phyloP scores from a whole-genome alignment of 192 early-diverging fungal species.

The Powellomyces hirtus region DNA sequence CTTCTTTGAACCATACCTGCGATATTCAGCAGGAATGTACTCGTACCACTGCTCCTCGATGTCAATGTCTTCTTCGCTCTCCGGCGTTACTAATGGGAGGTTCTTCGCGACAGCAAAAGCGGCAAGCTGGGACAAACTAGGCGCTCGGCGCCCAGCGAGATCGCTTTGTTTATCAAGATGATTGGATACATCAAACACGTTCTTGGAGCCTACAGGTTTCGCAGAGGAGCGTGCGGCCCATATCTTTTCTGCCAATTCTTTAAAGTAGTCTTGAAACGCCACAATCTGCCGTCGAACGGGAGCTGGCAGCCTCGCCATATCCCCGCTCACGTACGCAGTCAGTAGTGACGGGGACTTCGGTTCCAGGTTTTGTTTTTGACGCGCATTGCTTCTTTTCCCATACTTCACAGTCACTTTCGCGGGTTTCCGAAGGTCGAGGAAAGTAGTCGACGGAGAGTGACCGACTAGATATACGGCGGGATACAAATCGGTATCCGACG shows the following conservation, averaged over 20 bases:
- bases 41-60: conserved; percentile 17
- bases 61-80: conserved; percentile 7
- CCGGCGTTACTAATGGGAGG: not conserved
- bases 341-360: not conserved
- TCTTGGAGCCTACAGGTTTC: too few species aligned
- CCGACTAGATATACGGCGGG: too few species aligned
- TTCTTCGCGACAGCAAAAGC: conserved; percentile 12
- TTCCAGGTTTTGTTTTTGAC: not conserved
- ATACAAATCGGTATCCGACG: not conserved
- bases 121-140: conserved; percentile 5
- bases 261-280: conserved; percentile 7
- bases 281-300: not conserved
- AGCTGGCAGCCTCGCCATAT: not conserved
- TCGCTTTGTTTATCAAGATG: too few species aligned
- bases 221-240: too few species aligned
- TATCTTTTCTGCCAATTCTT: conserved; percentile 10
- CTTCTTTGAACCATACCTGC: not conserved
- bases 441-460: not conserved
- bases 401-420: not conserved
- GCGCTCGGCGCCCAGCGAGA: too few species aligned
- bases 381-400: not conserved
- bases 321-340: not conserved
- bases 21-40: not conserved
- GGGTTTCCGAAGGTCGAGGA: not conserved
- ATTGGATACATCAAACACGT: too few species aligned